A percentile compares a stretch with the other conserved stretches of the same genome.
These are phyloP conservation scores for Ceratobasidium sp. DNA, from an alignment of 1,284 basidiomycete genomes.

Conservation along the genomic window DNA sequence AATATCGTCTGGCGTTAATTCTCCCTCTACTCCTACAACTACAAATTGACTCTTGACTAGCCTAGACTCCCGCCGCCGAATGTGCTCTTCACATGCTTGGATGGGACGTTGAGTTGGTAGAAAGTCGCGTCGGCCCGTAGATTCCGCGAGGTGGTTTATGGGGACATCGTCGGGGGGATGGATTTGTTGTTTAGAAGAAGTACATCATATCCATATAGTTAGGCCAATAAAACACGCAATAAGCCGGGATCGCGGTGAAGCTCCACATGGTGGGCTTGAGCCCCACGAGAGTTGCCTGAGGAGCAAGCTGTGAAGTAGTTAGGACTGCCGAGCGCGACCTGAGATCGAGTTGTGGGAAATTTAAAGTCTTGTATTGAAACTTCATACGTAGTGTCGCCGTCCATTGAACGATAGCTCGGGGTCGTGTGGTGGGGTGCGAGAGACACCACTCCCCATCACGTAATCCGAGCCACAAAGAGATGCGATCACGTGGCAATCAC, in stretches of 20 bases:
- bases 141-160: neutral
- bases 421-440: too few relatives aligned
- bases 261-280: neutral
- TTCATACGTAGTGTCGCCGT: too few relatives aligned
- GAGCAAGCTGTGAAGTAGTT: slow-evolving; percentile 6
- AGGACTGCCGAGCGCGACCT: slow-evolving; percentile 2
- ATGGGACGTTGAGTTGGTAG: neutral
- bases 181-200: neutral
- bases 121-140: slow-evolving; percentile 5
- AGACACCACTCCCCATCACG: too few relatives aligned
- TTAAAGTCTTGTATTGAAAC: too few relatives aligned
- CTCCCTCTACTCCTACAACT: neutral
- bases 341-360: too few relatives aligned
- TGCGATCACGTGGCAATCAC: too few relatives aligned
- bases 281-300: neutral
- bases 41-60: neutral
- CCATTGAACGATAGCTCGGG: too few relatives aligned
- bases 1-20: neutral
- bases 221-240: neutral
- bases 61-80: neutral
- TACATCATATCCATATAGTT: neutral
- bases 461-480: too few relatives aligned
- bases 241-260: slow-evolving; percentile 7
- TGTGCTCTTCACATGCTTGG: neutral
- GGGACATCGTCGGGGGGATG: neutral